Evolutionary conservation across 2,329 filamentous ascomycete species (phyloP).

Genomic region (Arthroderma sp.): DNA sequence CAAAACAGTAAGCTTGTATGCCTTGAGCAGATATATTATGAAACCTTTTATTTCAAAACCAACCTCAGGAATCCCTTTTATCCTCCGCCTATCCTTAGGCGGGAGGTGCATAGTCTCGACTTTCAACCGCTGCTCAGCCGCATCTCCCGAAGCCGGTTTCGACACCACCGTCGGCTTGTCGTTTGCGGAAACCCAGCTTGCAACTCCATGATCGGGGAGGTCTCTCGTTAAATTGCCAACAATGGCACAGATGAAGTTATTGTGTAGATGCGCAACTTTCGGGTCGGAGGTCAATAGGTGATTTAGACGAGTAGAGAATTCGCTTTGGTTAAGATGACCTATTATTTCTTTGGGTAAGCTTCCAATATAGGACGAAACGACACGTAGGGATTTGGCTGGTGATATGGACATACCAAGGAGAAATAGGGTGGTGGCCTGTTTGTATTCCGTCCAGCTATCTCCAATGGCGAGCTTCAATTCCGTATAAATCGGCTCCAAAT

Average conservation of each 20-base stretch:
- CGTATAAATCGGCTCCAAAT: slow-evolving; percentile 50
- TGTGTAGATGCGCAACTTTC: slow-evolving; percentile 46
- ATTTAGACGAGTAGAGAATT: slow-evolving; percentile 44
- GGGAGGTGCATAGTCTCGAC: slow-evolving; percentile 51
- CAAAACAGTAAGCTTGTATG: no score
- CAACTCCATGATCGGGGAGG: slow-evolving; percentile 48
- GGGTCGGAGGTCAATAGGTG: slow-evolving; percentile 41
- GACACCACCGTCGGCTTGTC: slow-evolving; percentile 37
- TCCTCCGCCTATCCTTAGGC: slow-evolving; percentile 44
- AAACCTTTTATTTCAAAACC: slow-evolving; percentile 5
- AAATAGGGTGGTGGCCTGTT: slow-evolving; percentile 44
- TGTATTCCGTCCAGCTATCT: slow-evolving; percentile 49
- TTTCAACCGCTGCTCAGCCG: slow-evolving; percentile 49
- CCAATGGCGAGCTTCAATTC: slow-evolving; percentile 47
- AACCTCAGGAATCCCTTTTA: slow-evolving; percentile 43
- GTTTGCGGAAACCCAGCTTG: slow-evolving; percentile 51
- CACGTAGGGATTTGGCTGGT: not conserved
- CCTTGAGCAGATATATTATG: no score
- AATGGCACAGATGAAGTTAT: slow-evolving; percentile 46
- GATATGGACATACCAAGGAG: slow-evolving; percentile 37
- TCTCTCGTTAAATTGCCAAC: slow-evolving; percentile 48
- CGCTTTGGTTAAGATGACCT: slow-evolving; percentile 49
- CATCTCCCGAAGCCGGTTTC: slow-evolving; percentile 44
- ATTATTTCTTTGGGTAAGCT: slow-evolving; percentile 10
- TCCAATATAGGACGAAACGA: not conserved